Evolutionary conservation across 1,284 basidiomycete species (phyloP).

Genomic region (Ceratobasidium papillatum): DNA sequence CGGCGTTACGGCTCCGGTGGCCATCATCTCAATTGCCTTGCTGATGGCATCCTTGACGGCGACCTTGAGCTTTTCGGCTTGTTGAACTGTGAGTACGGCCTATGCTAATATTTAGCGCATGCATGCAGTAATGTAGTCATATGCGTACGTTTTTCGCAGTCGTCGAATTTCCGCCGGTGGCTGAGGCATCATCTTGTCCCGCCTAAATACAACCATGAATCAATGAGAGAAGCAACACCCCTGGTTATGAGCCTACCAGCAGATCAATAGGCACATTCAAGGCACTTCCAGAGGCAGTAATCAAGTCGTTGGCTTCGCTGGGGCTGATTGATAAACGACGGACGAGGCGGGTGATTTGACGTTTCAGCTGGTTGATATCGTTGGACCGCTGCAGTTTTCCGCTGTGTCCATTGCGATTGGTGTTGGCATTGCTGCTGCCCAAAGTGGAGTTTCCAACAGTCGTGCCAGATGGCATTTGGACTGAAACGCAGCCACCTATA

Average conservation of each 20-base stretch:
- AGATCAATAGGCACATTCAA: slow-evolving; percentile 36
- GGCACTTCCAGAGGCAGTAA: slow-evolving; percentile 35
- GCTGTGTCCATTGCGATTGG: neutral
- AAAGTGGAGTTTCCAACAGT: slow-evolving; percentile 12
- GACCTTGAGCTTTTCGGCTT: slow-evolving; percentile 22
- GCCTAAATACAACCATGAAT: neutral
- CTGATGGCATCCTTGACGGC: slow-evolving; percentile 37
- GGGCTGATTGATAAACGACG: slow-evolving; percentile 37
- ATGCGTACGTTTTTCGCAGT: slow-evolving; percentile 21
- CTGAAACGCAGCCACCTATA: slow-evolving; percentile 27
- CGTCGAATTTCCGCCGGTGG: slow-evolving; percentile 35
- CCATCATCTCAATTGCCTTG: slow-evolving; percentile 39
- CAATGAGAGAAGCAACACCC: neutral
- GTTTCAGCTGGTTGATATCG: slow-evolving; percentile 26
- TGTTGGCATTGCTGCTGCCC: neutral
- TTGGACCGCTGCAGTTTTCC: slow-evolving; percentile 7
- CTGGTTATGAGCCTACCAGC: neutral
- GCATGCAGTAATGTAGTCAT: neutral
- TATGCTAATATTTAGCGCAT: neutral
- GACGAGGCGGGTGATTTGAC: slow-evolving; percentile 26
- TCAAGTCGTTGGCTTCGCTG: slow-evolving; percentile 39
- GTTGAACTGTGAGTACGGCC: slow-evolving; percentile 13
- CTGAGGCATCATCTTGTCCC: slow-evolving; percentile 31
- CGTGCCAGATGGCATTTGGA: slow-evolving; percentile 18
- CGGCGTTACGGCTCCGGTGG: slow-evolving; percentile 27